Evolutionary conservation across 345 rosid species (phyloP), one percentile per base, ranked within the genome.

Genomic region (Dipteronia dyeriana): DNA sequence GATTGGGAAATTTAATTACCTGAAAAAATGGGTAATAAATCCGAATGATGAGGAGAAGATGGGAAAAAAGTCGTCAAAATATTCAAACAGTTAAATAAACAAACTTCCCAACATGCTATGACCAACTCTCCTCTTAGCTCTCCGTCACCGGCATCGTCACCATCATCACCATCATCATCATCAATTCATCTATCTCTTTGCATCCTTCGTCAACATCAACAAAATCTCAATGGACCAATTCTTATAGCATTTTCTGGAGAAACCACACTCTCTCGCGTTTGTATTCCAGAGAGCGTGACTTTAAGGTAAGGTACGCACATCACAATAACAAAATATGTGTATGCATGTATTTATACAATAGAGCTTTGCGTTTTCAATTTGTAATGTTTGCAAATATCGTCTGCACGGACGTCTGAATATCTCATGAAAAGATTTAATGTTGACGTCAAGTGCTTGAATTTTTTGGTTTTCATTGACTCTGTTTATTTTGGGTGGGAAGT

Each of bases 191-290:
- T 47, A 10, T 41, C 45, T 41, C 45, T 41, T 9, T 41, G 10
- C 45, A 41, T 1, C 8, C 49, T 70, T 29, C 17, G 17, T 54
- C 75, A 60, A 4, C 54, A 41, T 73, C 47, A 60, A 22, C 13
- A 16, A 59, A 12, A 41, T 43, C 76, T 16, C 66, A 26, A 43
- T 25, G 68, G 57, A 43, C 19, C 41, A 41, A 7, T 43, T 61
- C n/a, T 43, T 43, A 23, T 73, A 61, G 57, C 75, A 38, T 57
- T 38, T 38, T n/a, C 57, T 53, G n/a, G 7, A 53, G n/a, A 53
- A 53, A 53, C 57, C 63, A 20, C 26, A 59, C 63, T n/a, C 63
- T 59, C 63, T 59, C 13, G 25, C 9, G 22, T 20, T 59, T 59
- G 0, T 26, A 59, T 59, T 59, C 26, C 63, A 1, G 25, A 59